These are phyloP conservation scores for Talaromyces sp. DNA, from an alignment of 2,329 filamentous ascomycete genomes.

Conservation along the genomic window DNA sequence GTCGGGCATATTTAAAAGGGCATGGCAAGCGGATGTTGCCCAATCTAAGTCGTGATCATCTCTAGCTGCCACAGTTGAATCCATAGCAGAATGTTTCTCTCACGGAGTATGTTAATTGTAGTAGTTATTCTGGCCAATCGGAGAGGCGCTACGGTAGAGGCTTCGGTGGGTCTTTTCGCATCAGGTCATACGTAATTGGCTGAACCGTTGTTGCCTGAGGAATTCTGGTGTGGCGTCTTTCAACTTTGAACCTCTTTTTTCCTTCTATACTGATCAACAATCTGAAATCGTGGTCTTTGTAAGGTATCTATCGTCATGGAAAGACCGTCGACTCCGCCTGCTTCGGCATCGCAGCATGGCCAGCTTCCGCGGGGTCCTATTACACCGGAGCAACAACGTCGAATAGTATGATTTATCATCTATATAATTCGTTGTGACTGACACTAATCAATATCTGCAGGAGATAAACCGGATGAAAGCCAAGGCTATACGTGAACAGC, in stretches of 20 bases:
- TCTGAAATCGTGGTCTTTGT: not conserved
- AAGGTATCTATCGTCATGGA: not conserved
- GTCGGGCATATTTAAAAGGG: constrained; percentile 61
- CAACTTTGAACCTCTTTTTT: not conserved
- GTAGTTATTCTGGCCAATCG: not conserved
- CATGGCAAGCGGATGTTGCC: constrained; percentile 51
- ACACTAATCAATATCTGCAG: constrained; percentile 38
- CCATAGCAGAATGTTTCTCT: not conserved
- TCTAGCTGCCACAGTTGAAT: not conserved
- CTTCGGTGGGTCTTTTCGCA: not conserved
- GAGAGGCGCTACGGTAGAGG: not conserved
- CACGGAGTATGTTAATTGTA: not conserved
- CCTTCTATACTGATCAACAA: not conserved
- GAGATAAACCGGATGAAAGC: constrained; percentile 84
- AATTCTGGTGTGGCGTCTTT: constrained; percentile 6
- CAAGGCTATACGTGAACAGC: constrained; percentile 75
- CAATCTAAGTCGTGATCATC: not conserved
- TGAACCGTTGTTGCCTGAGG: constrained; percentile 6
- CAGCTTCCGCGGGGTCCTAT: constrained; percentile 43
- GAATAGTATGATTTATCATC: constrained; percentile 43
- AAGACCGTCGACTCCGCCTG: constrained; percentile 14
- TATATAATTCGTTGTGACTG: no score
- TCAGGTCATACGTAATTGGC: not conserved
- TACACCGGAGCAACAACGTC: constrained; percentile 57
- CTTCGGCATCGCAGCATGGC: constrained; percentile 1